Evolutionary conservation across 208 protist species (phyloP).

Genomic region (Sergeia podlipaevii): DNA sequence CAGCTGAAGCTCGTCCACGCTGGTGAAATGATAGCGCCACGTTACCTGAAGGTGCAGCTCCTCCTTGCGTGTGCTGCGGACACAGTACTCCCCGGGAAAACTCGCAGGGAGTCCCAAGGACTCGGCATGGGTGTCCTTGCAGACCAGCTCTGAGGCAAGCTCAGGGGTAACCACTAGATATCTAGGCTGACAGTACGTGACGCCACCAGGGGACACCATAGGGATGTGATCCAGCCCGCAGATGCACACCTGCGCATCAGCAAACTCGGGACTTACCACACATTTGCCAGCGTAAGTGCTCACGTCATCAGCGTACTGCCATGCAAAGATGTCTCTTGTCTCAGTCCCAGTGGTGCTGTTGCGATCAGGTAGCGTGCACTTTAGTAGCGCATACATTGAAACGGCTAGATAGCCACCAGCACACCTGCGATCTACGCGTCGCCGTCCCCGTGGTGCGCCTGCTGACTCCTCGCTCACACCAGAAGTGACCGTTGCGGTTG

Average conservation of each 20-base stretch:
- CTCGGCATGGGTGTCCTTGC: slow-evolving; percentile 20
- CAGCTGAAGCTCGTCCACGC: slow-evolving; percentile 5
- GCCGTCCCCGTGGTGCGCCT: no score
- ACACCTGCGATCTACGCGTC: no score
- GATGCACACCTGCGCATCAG: slow-evolving; percentile 12
- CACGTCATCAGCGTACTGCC: no score
- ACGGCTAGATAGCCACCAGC: no score
- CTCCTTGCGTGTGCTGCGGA: slow-evolving; percentile 13
- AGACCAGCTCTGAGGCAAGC: slow-evolving; percentile 21
- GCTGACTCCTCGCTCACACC: no score
- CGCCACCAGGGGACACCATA: background rate
- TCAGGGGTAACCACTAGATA: slow-evolving; percentile 15
- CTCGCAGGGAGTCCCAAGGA: slow-evolving; percentile 25
- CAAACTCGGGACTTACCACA: no score
- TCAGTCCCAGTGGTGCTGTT: no score
- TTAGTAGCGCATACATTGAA: no score
- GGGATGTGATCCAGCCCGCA: slow-evolving; percentile 22
- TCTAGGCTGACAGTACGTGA: slow-evolving; percentile 7
- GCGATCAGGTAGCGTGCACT: no score
- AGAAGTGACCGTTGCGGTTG: no score
- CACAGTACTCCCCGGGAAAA: slow-evolving; percentile 23
- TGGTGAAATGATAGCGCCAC: slow-evolving; percentile 1
- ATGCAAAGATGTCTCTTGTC: no score
- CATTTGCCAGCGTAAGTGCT: no score
- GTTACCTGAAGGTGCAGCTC: slow-evolving; percentile 12